Evolutionary conservation across 306 rosid genomes (phyloP).

Genomic region (Potentilla sterilis): DNA sequence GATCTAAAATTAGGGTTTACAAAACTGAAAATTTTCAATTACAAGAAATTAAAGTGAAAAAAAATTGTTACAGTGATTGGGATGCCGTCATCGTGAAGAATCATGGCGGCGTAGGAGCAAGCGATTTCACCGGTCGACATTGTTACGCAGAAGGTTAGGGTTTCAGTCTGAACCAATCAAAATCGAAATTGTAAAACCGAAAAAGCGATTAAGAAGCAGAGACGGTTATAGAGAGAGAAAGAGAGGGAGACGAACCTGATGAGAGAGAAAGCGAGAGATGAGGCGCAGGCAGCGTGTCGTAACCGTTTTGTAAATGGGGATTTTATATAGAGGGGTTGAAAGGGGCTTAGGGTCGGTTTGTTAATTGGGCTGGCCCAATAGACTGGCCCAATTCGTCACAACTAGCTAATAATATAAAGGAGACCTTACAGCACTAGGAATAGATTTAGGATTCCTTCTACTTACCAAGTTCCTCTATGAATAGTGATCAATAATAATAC

Average conservation of each 20-base stretch:
- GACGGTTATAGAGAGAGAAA: not conserved
- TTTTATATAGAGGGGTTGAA: not conserved
- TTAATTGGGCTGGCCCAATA: not conserved
- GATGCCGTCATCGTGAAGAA: constrained; percentile 68
- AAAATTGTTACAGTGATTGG: constrained; percentile 52
- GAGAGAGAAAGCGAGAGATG: not conserved
- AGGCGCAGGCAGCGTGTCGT: not conserved
- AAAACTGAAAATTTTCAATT: not conserved
- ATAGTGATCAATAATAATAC: too few relatives aligned
- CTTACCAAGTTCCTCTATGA: too few relatives aligned
- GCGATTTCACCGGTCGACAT: constrained; percentile 57
- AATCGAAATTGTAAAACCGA: not conserved
- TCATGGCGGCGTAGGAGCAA: constrained; percentile 54
- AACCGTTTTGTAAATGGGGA: not conserved
- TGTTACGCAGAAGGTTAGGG: not conserved
- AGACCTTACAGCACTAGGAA: too few relatives aligned
- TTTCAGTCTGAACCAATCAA: not conserved
- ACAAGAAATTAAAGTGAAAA: too few relatives aligned
- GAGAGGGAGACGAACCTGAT: not conserved
- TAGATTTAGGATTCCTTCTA: too few relatives aligned
- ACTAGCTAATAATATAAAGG: too few relatives aligned
- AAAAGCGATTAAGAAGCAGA: not conserved
- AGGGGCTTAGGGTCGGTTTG: constrained; percentile 15
- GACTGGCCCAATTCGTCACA: too few relatives aligned
- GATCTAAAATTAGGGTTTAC: not conserved